Percentiles rank a stretch among this genome's conserved stretches.
Evolutionary conservation across 2,329 filamentous ascomycete genomes (phyloP).

Genomic region (Colletotrichum magnum): DNA sequence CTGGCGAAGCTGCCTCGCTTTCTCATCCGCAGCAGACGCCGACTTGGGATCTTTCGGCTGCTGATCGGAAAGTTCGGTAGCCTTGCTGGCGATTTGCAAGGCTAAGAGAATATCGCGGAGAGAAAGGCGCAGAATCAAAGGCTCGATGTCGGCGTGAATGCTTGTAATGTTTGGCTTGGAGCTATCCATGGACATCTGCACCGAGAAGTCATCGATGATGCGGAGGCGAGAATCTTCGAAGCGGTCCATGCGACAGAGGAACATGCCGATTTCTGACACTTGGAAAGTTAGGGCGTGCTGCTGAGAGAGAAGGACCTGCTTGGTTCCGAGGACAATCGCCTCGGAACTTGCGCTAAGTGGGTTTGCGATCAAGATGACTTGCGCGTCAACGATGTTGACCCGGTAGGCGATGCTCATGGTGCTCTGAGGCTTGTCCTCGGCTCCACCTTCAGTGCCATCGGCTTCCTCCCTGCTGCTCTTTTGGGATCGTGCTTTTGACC

Average conservation of each 20-base stretch:
- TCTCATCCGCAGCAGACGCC: constrained; percentile 62
- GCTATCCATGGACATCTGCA: constrained; percentile 88
- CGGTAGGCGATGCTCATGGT: constrained; percentile 86
- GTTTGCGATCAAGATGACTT: constrained; percentile 96
- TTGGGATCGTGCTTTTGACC: constrained; percentile 54
- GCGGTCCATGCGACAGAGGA: constrained; percentile 97
- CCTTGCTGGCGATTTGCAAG: constrained; percentile 91
- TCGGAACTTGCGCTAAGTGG: constrained; percentile 91
- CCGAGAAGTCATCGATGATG: constrained; percentile 96
- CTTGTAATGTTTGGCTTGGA: constrained; percentile 76
- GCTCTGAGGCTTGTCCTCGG: constrained; percentile 47
- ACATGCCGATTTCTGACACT: constrained; percentile 96
- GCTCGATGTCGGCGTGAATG: constrained; percentile 90
- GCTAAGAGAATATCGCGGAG: constrained; percentile 95
- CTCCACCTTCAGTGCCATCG: constrained; percentile 24
- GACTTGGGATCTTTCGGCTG: constrained; percentile 62
- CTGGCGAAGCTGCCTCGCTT: constrained; percentile 67
- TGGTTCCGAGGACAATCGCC: constrained; percentile 94
- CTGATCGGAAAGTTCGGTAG: constrained; percentile 85
- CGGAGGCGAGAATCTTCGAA: constrained; percentile 92
- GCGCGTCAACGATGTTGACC: constrained; percentile 94
- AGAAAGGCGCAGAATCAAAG: constrained; percentile 89
- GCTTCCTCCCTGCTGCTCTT: constrained; percentile 43
- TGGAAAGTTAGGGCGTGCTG: constrained; percentile 96
- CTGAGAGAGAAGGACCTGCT: constrained; percentile 92